Conservation (phyloP, 805 yeast species). For the Ogataea trehalophila region DNA sequence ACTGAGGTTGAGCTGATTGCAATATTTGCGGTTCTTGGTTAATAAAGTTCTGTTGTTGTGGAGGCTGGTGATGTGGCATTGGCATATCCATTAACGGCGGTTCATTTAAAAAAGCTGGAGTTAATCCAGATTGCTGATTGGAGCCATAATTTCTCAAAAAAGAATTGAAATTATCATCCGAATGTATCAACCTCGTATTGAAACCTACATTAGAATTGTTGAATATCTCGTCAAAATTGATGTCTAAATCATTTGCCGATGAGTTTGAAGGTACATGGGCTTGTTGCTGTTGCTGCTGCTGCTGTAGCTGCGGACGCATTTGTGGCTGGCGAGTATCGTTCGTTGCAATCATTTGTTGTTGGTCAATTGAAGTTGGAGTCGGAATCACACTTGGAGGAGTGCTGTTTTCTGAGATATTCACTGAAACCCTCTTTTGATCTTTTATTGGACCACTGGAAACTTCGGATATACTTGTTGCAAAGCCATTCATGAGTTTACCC, state of each 20-base stretch:
- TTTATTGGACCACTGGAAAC: no score
- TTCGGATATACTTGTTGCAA: not conserved
- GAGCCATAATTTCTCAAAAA: slow-evolving; percentile 6
- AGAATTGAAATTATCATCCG: slow-evolving; percentile 28
- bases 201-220: slow-evolving; percentile 28
- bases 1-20: not conserved
- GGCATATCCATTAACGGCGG: not conserved
- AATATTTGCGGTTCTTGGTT: not conserved
- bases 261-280: not conserved
- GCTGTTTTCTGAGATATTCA: not conserved
- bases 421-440: not conserved
- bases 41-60: not conserved
- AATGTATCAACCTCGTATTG: slow-evolving; percentile 33
- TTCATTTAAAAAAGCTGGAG: not conserved
- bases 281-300: not conserved
- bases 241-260: slow-evolving; percentile 11
- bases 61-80: not conserved
- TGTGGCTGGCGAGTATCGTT: no score
- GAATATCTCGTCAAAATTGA: slow-evolving; percentile 27
- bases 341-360: not conserved
- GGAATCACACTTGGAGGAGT: not conserved
- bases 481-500: slow-evolving; percentile 7
- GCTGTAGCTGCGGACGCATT: no score
- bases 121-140: not conserved
- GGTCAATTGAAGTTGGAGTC: not conserved